Conservation (phyloP, 202 grass and related monocot species). For the Miscanthus sacchariflorus region DNA sequence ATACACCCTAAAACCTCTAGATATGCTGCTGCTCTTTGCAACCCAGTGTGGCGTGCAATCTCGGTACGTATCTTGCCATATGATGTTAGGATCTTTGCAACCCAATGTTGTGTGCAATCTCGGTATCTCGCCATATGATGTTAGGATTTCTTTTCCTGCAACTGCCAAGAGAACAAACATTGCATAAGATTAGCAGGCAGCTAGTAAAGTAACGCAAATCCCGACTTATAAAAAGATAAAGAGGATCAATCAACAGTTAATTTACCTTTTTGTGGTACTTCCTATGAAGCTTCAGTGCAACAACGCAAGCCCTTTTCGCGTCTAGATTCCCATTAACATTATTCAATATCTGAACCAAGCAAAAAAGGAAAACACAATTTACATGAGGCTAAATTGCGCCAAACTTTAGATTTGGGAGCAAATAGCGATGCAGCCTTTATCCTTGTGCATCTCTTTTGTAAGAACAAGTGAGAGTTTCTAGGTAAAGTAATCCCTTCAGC, state of each 20-base stretch:
- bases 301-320: constrained; percentile 77
- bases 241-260: not conserved
- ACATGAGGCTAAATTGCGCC: not conserved
- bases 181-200: not conserved
- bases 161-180: constrained; percentile 31
- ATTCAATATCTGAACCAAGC: constrained; percentile 74
- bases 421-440: not conserved
- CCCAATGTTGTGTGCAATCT: not conserved
- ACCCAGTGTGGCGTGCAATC: not conserved
- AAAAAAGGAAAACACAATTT: constrained; percentile 8
- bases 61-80: not conserved
- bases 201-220: not conserved
- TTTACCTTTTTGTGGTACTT: constrained; percentile 86
- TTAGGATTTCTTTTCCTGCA: constrained; percentile 55
- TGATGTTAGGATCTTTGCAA: not conserved
- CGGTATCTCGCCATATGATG: not conserved
- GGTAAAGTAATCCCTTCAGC: constrained; percentile 21
- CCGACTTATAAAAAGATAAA: not conserved
- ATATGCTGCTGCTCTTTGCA: not conserved
- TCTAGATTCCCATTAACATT: constrained; percentile 81
- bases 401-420: not conserved
- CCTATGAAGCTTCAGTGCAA: constrained; percentile 84
- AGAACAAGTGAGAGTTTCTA: constrained; percentile 18
- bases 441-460: not conserved
- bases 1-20: not conserved